Percentiles rank a stretch among this genome's conserved stretches.
phyloP scores from a whole-genome alignment of 1,284 basidiomycete species.

The Pterula multifida region DNA sequence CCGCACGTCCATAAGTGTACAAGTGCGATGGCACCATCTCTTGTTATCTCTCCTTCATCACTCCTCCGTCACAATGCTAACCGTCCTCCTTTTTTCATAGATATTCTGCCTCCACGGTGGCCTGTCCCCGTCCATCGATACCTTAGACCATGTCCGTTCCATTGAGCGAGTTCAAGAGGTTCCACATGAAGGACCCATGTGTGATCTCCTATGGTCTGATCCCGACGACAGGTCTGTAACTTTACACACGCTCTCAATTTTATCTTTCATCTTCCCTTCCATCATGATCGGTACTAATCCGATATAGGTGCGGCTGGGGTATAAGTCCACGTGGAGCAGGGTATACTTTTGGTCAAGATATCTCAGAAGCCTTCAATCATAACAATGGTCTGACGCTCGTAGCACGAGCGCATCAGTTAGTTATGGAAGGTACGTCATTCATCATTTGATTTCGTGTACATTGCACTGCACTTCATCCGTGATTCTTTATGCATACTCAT shows the following conservation, averaged over 20 bases:
- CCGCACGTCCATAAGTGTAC: not conserved
- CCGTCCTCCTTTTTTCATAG: slow-evolving; percentile 26
- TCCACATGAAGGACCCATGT: slow-evolving; percentile 99
- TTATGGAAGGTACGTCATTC: slow-evolving; percentile 83
- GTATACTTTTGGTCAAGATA: slow-evolving; percentile 99
- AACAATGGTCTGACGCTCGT: slow-evolving; percentile 98
- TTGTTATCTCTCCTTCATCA: not conserved
- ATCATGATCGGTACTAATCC: not conserved
- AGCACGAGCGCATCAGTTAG: slow-evolving; percentile 90
- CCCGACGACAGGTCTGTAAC: slow-evolving; percentile 72
- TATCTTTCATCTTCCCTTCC: not conserved
- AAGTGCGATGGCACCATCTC: not conserved
- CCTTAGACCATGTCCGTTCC: slow-evolving; percentile 95
- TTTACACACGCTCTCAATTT: not conserved
- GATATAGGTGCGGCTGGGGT: slow-evolving; percentile 81
- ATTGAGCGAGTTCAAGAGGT: slow-evolving; percentile 99
- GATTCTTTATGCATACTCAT: slow-evolving; percentile 7
- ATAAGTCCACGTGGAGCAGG: slow-evolving; percentile 98
- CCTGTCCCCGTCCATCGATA: slow-evolving; percentile 97
- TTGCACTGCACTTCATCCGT: not conserved
- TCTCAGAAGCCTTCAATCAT: slow-evolving; percentile 96
- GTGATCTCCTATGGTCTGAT: slow-evolving; percentile 97
- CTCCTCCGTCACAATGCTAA: not conserved
- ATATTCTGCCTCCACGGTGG: slow-evolving; percentile 99
- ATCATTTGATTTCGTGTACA: slow-evolving; percentile 4